These are phyloP conservation scores for Macrolepiota albuminosa DNA, from an alignment of 768 basidiomycete species.

Conservation along the genomic window DNA sequence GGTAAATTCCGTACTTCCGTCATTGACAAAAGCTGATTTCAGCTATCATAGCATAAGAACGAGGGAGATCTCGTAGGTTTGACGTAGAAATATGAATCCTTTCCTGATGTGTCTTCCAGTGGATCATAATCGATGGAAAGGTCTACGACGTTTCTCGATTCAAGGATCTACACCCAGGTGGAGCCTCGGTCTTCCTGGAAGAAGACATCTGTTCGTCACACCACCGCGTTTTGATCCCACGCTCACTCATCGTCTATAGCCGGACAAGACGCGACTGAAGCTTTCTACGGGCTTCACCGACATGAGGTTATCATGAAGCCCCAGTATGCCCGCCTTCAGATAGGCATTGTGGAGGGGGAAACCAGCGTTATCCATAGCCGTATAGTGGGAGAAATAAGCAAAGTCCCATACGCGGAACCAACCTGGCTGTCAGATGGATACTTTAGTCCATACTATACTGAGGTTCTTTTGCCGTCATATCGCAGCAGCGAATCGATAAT, in stretches of 20 bases:
- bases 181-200: constrained; percentile 69
- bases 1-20: constrained; percentile 19
- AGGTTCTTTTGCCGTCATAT: constrained; percentile 32
- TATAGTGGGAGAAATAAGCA: constrained; percentile 60
- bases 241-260: constrained; percentile 35
- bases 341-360: constrained; percentile 72
- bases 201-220: constrained; percentile 60
- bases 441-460: constrained; percentile 73
- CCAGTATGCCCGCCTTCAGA: constrained; percentile 69
- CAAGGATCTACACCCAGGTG: constrained; percentile 83
- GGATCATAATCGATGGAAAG: constrained; percentile 83
- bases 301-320: constrained; percentile 81
- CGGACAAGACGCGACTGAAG: constrained; percentile 85
- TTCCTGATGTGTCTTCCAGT: constrained; percentile 28
- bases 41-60: constrained; percentile 59
- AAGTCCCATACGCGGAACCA: constrained; percentile 89
- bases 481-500: neutral
- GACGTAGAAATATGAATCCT: neutral
- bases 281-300: constrained; percentile 88
- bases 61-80: constrained; percentile 56
- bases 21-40: neutral
- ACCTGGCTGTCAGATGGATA: constrained; percentile 70
- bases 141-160: constrained; percentile 85
- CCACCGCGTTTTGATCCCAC: neutral
- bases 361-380: constrained; percentile 52